Conservation (phyloP, 1,284 basidiomycete genomes). For the Cystobasidium sp. region DNA sequence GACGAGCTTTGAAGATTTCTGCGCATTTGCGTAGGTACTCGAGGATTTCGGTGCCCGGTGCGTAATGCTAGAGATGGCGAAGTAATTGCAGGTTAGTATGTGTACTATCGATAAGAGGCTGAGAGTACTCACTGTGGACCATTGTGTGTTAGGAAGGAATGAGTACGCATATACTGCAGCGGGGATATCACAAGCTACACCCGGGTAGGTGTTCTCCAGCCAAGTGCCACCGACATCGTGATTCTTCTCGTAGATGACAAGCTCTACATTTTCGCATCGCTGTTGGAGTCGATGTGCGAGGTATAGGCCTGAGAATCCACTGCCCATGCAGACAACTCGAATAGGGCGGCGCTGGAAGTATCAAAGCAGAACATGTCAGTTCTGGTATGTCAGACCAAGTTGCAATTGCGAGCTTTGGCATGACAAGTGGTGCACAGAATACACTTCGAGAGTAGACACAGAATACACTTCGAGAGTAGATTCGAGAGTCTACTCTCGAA, state of each 20-base stretch:
- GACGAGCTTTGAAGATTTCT: constrained; percentile 49
- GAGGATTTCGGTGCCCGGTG: constrained; percentile 51
- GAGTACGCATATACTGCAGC: constrained; percentile 31
- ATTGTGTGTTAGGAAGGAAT: constrained; percentile 22
- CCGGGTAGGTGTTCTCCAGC: constrained; percentile 54
- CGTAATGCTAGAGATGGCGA: constrained; percentile 46
- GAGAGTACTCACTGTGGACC: constrained; percentile 14
- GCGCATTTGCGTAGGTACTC: constrained; percentile 51
- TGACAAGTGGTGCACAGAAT: no score
- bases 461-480: no score
- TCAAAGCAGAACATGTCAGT: no score
- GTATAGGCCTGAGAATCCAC: constrained; percentile 49
- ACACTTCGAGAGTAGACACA: no score
- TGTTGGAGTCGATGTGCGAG: constrained; percentile 44
- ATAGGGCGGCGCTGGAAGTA: constrained; percentile 32
- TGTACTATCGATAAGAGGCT: not conserved
- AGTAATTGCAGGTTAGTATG: not conserved
- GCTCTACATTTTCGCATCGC: constrained; percentile 45
- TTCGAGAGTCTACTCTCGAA: no score
- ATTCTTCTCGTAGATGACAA: constrained; percentile 49
- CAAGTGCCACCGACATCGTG: constrained; percentile 47
- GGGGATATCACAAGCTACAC: constrained; percentile 43
- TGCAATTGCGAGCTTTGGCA: no score
- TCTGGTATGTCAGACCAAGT: no score
- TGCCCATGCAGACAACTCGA: constrained; percentile 49